Percentiles rank a stretch among this genome's conserved stretches.
These are phyloP conservation scores for Pythium aquatile DNA, from an alignment of 352 stramenopile species.

Conservation along the genomic window DNA sequence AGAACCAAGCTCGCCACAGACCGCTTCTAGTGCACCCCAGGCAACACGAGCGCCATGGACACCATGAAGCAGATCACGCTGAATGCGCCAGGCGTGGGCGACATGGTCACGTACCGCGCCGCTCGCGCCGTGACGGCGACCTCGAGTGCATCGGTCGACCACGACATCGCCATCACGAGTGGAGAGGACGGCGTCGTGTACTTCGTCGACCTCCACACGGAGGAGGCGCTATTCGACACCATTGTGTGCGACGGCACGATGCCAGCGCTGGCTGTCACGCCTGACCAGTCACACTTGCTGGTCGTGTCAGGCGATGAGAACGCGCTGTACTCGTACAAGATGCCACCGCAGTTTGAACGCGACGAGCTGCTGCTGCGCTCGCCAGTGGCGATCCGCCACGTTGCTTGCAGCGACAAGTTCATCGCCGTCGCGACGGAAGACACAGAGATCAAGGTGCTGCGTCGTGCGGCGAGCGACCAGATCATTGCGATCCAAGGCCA, in stretches of 20 bases:
- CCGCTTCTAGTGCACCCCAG: neutral
- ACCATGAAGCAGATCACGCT: slow-evolving; percentile 78
- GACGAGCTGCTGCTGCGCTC: slow-evolving; percentile 67
- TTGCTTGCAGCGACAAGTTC: slow-evolving; percentile 57
- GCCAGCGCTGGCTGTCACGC: slow-evolving; percentile 64
- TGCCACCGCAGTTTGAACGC: slow-evolving; percentile 48
- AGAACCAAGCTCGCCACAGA: neutral
- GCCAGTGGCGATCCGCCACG: slow-evolving; percentile 69
- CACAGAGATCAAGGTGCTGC: slow-evolving; percentile 64
- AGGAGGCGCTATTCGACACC: slow-evolving; percentile 44
- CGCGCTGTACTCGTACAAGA: slow-evolving; percentile 62
- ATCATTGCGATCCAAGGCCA: slow-evolving; percentile 66
- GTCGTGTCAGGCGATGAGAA: slow-evolving; percentile 73
- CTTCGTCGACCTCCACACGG: slow-evolving; percentile 60
- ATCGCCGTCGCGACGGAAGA: slow-evolving; percentile 77
- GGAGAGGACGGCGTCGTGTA: slow-evolving; percentile 81
- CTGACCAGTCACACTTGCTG: slow-evolving; percentile 65
- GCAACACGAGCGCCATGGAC: slow-evolving; percentile 39
- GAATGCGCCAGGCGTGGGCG: slow-evolving; percentile 65
- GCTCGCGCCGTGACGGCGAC: slow-evolving; percentile 35
- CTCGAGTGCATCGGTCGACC: slow-evolving; percentile 27
- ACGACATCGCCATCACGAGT: slow-evolving; percentile 70
- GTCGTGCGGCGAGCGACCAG: slow-evolving; percentile 49
- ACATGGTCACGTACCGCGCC: slow-evolving; percentile 55
- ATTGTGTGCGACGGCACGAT: slow-evolving; percentile 62